These are phyloP conservation scores for Silene conica DNA, from an alignment of 148 eudicot genomes.

Conservation along the genomic window DNA sequence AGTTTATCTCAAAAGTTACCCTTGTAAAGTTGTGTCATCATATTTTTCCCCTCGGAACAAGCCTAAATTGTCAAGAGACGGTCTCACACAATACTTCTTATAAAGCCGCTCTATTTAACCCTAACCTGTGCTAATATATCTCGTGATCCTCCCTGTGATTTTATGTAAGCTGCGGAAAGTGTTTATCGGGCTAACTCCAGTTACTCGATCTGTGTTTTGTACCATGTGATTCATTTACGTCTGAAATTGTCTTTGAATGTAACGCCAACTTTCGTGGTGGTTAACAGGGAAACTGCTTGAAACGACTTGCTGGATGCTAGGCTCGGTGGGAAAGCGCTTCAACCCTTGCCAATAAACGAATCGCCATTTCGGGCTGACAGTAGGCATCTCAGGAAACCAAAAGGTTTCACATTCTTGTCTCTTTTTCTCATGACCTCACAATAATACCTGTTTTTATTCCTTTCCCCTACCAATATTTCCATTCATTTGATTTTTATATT, in stretches of 20 bases:
- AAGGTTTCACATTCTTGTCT: constrained; percentile 31
- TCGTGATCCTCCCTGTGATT: too few species aligned
- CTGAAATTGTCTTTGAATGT: background rate
- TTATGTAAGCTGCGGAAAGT: too few species aligned
- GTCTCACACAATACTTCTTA: background rate
- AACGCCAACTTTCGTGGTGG: background rate
- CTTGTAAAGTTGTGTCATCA: background rate
- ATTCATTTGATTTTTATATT: constrained; percentile 14
- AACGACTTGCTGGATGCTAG: constrained; percentile 35
- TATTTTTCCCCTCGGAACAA: background rate
- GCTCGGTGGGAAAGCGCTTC: constrained; percentile 29
- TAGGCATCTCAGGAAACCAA: constrained; percentile 34
- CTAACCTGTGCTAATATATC: too few species aligned
- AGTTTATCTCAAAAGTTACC: background rate
- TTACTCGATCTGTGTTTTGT: too few species aligned
- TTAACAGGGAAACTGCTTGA: constrained; percentile 39
- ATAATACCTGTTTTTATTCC: constrained; percentile 21
- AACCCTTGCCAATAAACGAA: constrained; percentile 29
- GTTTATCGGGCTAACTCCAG: too few species aligned
- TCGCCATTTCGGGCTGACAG: constrained; percentile 25
- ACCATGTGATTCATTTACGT: background rate
- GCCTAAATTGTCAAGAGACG: too few species aligned
- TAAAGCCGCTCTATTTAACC: too few species aligned
- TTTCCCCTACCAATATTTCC: constrained; percentile 8
- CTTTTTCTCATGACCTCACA: constrained; percentile 10